Base-by-base conservation (phyloP, 129 eudicot species). In the Chrysanthemum seticuspe region DNA sequence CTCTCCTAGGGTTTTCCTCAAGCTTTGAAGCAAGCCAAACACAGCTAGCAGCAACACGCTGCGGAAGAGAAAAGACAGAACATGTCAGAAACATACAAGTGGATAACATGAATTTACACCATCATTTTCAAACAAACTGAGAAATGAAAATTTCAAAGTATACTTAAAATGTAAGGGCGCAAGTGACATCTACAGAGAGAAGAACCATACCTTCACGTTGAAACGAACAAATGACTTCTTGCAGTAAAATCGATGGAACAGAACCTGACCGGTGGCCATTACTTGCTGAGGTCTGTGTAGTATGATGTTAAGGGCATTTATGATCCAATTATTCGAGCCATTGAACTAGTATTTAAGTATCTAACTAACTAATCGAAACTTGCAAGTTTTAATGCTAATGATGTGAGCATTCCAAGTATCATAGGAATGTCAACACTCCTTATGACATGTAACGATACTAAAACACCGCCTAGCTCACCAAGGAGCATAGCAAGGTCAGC, bases 41-140 rank as follows among this genome's bases (percentile, higher is more conserved):
- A 83, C 98, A 93, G 67, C 98, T 88, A 0, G 98, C 98, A 57
- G 98, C 97, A 65, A 93, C 86, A 62, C 98, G 84, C 96, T 92
- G 81, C 10, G 11, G 18, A 11, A 48, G 44, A 34, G 44, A 34
- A 34, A 34, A 34, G 44, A 34, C 44, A 34, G 44, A 34, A 34
- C 7, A 34, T 5, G 44, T 34, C 44, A 34, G 44, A 34, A 36
- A 36, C 45, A 36, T 36, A 36, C 45, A 36, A 7, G 47, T 40
- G 47, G 10, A 31, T 6, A 40, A 6, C 47, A 40, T 40, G 47
- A 40, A 40, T 40, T 40, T 6, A 40, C 47, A 7, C 0, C 47
- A 40, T 40, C 47, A 9, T 40, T 40, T 40, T 40, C 47, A 40
- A 40, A 40, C 9, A 40, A 40, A 40, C 47, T 40, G 47, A 40